Conservation (phyloP, 2,329 filamentous ascomycete genomes). For the Sclerotinia minor region DNA sequence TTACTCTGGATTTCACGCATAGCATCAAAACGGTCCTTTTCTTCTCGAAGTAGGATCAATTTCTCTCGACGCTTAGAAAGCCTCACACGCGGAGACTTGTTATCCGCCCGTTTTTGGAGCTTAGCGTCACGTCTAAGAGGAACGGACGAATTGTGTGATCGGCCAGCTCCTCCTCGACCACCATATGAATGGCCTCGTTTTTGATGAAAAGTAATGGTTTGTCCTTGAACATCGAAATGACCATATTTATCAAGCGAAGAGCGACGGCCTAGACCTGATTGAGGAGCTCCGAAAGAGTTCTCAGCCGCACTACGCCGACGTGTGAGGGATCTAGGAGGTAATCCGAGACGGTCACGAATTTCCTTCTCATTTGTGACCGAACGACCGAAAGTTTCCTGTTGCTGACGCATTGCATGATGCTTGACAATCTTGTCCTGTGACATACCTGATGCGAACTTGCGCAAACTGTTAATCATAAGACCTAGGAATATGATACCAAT, state of each 20-base stretch:
- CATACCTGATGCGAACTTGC: conserved; percentile 59
- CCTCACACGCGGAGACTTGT: conserved; percentile 26
- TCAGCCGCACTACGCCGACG: conserved; percentile 25
- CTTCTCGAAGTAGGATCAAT: conserved; percentile 55
- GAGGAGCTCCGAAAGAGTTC: conserved; percentile 32
- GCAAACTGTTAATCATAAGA: conserved; percentile 65
- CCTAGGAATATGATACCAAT: conserved; percentile 69
- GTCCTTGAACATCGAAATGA: conserved; percentile 42
- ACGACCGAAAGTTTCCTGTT: conserved; percentile 54
- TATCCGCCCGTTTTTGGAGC: conserved; percentile 30
- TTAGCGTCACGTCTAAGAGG: conserved; percentile 37
- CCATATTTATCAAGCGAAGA: conserved; percentile 41
- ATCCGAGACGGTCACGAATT: conserved; percentile 45
- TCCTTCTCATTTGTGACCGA: conserved; percentile 55
- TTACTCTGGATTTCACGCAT: conserved; percentile 63
- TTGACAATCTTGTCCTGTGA: conserved; percentile 62
- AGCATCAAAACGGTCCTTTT: conserved; percentile 61
- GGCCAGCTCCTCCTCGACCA: conserved; percentile 38
- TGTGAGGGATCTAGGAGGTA: conserved; percentile 36
- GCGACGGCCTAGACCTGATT: conserved; percentile 36
- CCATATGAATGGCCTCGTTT: conserved; percentile 31
- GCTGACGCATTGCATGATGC: conserved; percentile 56
- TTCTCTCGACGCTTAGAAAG: conserved; percentile 42
- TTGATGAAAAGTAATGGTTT: conserved; percentile 43
- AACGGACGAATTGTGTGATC: conserved; percentile 24